Evolutionary conservation across 2,329 filamentous ascomycete genomes (phyloP), one percentile per base, ranked within the genome.

Genomic region (Mariannaea elegans): DNA sequence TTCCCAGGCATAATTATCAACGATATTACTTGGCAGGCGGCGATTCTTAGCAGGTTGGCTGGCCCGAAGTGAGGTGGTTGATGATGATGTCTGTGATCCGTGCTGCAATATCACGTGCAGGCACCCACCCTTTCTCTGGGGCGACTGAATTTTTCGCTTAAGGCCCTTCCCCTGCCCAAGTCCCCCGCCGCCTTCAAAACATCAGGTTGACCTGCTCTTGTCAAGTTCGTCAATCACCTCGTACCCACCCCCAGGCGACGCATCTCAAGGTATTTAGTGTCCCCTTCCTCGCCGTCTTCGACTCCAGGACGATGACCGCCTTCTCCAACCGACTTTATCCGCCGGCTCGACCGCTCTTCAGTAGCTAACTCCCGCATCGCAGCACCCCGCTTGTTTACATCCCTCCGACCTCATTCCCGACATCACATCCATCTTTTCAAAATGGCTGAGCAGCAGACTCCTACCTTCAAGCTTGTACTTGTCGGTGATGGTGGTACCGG

Each of bases 381-480:
- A 78, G 76, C 73, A 78, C 78, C 75, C 77, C 78, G 76, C 78
- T 78, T 82, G 79, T 81, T 82, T 80, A 80, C 78, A 76, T 77
- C 75, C 32, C 72, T 69, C 71, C 68, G 69, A 65, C 68, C 62
- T 66, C 62, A 63, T 71, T 64, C 64, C 60, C 63, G 62, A 65
- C 63, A 63, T 62, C 51, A 66, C 51, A 62, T 59, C 59, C 59
- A 57, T 56, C 70, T 71, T 67, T 67, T 75, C 72, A 80, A 73
- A 74, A 96, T 95, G 92, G 87, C 90, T 81, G 69, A 75, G 65
- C 73, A 76, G 66, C 70, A 74, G 78, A 78, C 74, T 70, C 93
- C 94, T 71, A 97, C 93, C 80, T 99, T 99, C 91, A 99, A 99
- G 92, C 92, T 99, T 76, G 95, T 99, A 80, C 93, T 99, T 83